Evolutionary conservation across 2,329 filamentous ascomycete species (phyloP).

Genomic region (Nannizziopsis barbatae): DNA sequence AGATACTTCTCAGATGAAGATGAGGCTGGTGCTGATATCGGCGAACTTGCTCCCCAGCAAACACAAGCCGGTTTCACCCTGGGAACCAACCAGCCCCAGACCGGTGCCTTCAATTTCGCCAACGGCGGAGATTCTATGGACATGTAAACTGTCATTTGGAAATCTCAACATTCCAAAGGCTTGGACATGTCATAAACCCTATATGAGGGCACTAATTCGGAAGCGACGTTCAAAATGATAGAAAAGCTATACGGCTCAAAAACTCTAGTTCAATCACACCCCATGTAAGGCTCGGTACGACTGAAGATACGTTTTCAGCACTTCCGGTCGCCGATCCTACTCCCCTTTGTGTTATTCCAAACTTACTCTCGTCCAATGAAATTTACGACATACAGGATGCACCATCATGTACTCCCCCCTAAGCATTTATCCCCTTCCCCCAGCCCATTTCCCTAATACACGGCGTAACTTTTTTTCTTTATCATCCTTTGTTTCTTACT

Average conservation of each 20-base stretch:
- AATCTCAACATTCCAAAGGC: too few relatives aligned
- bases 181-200: too few relatives aligned
- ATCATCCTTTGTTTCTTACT: background rate
- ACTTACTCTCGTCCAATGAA: slow-evolving; percentile 18
- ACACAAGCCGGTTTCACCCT: slow-evolving; percentile 65
- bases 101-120: slow-evolving; percentile 85
- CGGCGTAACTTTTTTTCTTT: slow-evolving; percentile 3
- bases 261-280: too few relatives aligned
- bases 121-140: slow-evolving; percentile 62
- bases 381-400: slow-evolving; percentile 37
- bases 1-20: slow-evolving; percentile 99
- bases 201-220: too few relatives aligned
- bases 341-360: slow-evolving; percentile 9
- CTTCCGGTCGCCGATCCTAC: slow-evolving; percentile 1
- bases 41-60: slow-evolving; percentile 63
- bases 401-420: slow-evolving; percentile 38
- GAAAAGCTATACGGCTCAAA: too few relatives aligned
- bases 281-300: background rate
- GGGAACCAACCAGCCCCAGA: slow-evolving; percentile 52
- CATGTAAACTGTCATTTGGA: slow-evolving; percentile 43
- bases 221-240: too few relatives aligned
- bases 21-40: slow-evolving; percentile 64
- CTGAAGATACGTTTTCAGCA: background rate
- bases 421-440: slow-evolving; percentile 7
- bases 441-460: background rate